Evolutionary conservation across 2,329 filamentous ascomycete species (phyloP).

Genomic region (Ophiocordyceps camponoti-leonardi): DNA sequence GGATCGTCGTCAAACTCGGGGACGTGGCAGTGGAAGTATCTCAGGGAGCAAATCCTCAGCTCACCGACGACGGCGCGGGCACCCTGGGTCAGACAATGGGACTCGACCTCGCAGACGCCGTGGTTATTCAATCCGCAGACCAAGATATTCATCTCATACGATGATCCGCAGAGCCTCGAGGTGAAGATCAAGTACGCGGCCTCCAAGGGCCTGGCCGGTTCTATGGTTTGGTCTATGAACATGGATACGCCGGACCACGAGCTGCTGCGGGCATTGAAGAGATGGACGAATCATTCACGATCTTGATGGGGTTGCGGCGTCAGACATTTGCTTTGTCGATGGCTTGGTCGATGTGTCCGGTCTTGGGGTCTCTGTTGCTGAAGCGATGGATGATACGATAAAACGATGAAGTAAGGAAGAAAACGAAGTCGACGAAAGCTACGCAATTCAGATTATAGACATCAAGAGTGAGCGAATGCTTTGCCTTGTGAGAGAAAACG

Average conservation of each 20-base stretch:
- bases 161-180: conserved; percentile 4
- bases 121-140: conserved; percentile 2
- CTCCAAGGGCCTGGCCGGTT: conserved; percentile 2
- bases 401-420: too few relatives aligned
- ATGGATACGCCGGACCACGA: not conserved
- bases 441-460: too few relatives aligned
- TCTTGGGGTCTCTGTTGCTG: too few relatives aligned
- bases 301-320: not conserved
- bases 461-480: too few relatives aligned
- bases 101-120: conserved; percentile 3
- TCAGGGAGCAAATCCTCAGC: not conserved
- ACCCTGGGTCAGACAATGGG: conserved; percentile 2
- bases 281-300: not conserved
- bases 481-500: too few relatives aligned
- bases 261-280: not conserved
- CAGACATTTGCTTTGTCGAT: too few relatives aligned
- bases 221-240: conserved; percentile 1
- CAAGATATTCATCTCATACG: conserved; percentile 4
- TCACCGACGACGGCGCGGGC: not conserved
- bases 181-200: conserved; percentile 3
- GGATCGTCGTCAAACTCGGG: not conserved
- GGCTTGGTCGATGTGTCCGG: too few relatives aligned
- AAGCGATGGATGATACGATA: too few relatives aligned
- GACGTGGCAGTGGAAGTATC: not conserved
- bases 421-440: too few relatives aligned